phyloP scores from a whole-genome alignment of 1,284 basidiomycete genomes.

The Apiotrichum domesticum region DNA sequence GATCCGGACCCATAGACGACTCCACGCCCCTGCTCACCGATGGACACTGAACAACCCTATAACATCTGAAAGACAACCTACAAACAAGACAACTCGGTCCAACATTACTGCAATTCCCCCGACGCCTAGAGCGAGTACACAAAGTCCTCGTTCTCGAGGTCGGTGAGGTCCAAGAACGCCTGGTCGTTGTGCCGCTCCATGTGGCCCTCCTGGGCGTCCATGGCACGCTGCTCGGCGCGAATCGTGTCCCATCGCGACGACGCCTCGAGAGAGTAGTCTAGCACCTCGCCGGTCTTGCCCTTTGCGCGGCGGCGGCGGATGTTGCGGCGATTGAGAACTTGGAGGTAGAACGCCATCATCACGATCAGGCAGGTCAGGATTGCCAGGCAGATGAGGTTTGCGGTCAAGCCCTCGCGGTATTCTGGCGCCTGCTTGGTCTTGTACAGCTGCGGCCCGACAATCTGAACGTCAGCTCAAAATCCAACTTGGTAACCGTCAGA shows the following conservation, averaged over 20 bases:
- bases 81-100: too few species aligned
- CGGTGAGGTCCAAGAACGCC: slow-evolving; percentile 20
- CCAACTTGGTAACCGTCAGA: too few species aligned
- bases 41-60: too few species aligned
- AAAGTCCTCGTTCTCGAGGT: slow-evolving; percentile 13
- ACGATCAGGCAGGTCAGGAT: slow-evolving; percentile 31
- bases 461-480: not conserved
- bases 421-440: slow-evolving; percentile 27
- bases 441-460: slow-evolving; percentile 42
- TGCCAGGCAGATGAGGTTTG: slow-evolving; percentile 36
- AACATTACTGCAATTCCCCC: too few species aligned
- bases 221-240: slow-evolving; percentile 20
- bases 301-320: slow-evolving; percentile 34
- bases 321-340: slow-evolving; percentile 33
- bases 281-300: slow-evolving; percentile 34
- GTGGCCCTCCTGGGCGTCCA: slow-evolving; percentile 18
- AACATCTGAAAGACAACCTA: too few species aligned
- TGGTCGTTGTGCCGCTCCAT: slow-evolving; percentile 15
- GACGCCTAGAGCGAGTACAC: not conserved
- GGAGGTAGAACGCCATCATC: slow-evolving; percentile 39
- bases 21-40: too few species aligned
- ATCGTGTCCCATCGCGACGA: slow-evolving; percentile 26
- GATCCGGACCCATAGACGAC: too few species aligned
- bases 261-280: slow-evolving; percentile 39
- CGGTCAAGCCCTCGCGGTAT: slow-evolving; percentile 40